These are phyloP conservation scores for Nemania sp. DNA, from an alignment of 2,329 filamentous ascomycete genomes.

Conservation along the genomic window DNA sequence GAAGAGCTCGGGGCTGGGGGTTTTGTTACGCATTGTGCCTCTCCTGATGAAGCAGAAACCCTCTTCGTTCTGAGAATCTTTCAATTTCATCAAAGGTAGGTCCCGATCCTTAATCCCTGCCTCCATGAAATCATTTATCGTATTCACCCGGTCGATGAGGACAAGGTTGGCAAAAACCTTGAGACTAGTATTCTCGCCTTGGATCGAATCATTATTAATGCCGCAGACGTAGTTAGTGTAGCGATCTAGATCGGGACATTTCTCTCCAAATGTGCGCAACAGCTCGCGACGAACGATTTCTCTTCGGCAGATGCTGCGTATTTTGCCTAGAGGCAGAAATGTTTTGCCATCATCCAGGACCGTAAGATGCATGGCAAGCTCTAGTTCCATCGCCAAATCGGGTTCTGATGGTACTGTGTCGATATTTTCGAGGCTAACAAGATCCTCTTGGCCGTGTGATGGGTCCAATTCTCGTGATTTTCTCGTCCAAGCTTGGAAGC, in stretches of 20 bases:
- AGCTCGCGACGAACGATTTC: slow-evolving; percentile 8
- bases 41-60: slow-evolving; percentile 6
- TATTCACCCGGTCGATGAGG: neutral
- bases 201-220: neutral
- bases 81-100: slow-evolving; percentile 16
- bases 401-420: too few relatives aligned
- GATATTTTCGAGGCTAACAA: too few relatives aligned
- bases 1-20: slow-evolving; percentile 3
- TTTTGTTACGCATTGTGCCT: neutral
- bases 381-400: neutral
- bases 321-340: slow-evolving; percentile 12
- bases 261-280: neutral
- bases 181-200: slow-evolving; percentile 4
- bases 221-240: slow-evolving; percentile 18
- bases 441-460: too few relatives aligned
- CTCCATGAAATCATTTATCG: slow-evolving; percentile 11
- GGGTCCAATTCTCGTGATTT: neutral
- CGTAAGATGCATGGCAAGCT: slow-evolving; percentile 5
- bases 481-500: slow-evolving; percentile 7
- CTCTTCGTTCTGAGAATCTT: neutral
- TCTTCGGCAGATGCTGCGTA: slow-evolving; percentile 13
- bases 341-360: slow-evolving; percentile 6
- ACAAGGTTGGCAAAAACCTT: slow-evolving; percentile 24
- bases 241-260: neutral
- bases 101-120: slow-evolving; percentile 16